These are phyloP conservation scores for Xylariales sp. DNA, from an alignment of 2,329 filamentous ascomycete genomes.

Conservation along the genomic window DNA sequence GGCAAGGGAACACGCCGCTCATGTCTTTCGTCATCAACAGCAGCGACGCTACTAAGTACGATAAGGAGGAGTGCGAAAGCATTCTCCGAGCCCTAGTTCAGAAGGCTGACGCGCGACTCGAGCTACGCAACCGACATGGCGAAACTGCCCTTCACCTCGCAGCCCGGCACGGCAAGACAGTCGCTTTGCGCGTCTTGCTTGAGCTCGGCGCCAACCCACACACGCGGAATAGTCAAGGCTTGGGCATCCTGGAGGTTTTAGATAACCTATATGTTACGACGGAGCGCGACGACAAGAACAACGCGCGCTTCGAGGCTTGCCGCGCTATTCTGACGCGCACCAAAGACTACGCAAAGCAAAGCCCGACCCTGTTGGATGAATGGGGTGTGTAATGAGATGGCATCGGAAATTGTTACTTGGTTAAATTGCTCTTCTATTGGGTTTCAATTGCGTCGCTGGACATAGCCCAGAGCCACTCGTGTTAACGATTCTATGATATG, in stretches of 20 bases:
- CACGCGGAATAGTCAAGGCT: slow-evolving; percentile 57
- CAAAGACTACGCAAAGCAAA: slow-evolving; percentile 50
- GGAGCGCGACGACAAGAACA: slow-evolving; percentile 49
- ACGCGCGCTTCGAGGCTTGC: slow-evolving; percentile 59
- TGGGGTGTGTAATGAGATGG: slow-evolving; percentile 48
- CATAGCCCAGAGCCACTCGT: slow-evolving; percentile 3
- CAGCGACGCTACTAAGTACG: slow-evolving; percentile 54
- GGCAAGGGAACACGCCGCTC: slow-evolving; percentile 63
- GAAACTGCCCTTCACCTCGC: slow-evolving; percentile 68
- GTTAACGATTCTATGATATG: slow-evolving; percentile 31
- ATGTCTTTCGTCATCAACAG: slow-evolving; percentile 66
- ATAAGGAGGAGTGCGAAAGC: slow-evolving; percentile 60
- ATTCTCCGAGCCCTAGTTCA: slow-evolving; percentile 59
- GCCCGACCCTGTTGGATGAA: slow-evolving; percentile 55
- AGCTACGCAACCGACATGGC: slow-evolving; percentile 64
- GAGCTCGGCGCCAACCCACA: slow-evolving; percentile 61
- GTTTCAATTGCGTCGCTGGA: slow-evolving; percentile 1
- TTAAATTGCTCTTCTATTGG: neutral
- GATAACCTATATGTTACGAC: slow-evolving; percentile 55
- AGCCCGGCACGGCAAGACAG: slow-evolving; percentile 63
- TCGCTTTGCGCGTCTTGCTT: slow-evolving; percentile 61
- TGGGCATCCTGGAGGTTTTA: slow-evolving; percentile 59
- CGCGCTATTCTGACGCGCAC: slow-evolving; percentile 59
- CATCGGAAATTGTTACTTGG: neutral
- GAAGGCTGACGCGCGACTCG: slow-evolving; percentile 56